Evolutionary conservation across 306 rosid genomes (phyloP).

Genomic region (Quercus agrifolia): DNA sequence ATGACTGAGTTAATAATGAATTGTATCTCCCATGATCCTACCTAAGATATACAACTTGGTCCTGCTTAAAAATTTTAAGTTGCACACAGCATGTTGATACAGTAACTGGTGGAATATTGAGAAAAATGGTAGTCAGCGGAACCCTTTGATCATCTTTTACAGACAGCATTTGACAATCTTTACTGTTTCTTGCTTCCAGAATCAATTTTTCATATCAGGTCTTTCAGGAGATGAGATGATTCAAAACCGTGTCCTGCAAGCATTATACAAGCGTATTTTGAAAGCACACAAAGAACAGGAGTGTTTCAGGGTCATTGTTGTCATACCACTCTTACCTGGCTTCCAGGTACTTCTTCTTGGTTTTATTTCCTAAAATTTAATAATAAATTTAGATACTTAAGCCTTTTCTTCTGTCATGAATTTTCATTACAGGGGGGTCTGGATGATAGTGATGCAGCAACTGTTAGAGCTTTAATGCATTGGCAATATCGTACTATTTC

Average conservation of each 20-base stretch:
- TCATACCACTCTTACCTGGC: constrained; percentile 95
- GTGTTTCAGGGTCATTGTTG: constrained; percentile 78
- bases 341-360: constrained; percentile 68
- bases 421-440: constrained; percentile 70
- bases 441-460: constrained; percentile 97
- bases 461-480: constrained; percentile 97
- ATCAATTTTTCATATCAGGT: constrained; percentile 97
- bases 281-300: constrained; percentile 77
- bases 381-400: background rate
- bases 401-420: constrained; percentile 16
- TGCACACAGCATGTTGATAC: background rate
- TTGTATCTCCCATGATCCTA: background rate
- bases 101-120: background rate
- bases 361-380: constrained; percentile 15
- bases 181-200: constrained; percentile 50
- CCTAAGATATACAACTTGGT: background rate
- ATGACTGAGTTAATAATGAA: background rate
- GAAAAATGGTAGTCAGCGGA: background rate
- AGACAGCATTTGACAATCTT: background rate
- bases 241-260: constrained; percentile 87
- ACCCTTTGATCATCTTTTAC: background rate
- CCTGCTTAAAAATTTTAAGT: background rate
- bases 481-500: constrained; percentile 98
- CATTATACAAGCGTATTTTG: constrained; percentile 65
- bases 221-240: constrained; percentile 83